Evolutionary conservation across 2,329 filamentous ascomycete species (phyloP), one percentile per base, ranked within the genome.

Genomic region (Rosellinia necatrix): DNA sequence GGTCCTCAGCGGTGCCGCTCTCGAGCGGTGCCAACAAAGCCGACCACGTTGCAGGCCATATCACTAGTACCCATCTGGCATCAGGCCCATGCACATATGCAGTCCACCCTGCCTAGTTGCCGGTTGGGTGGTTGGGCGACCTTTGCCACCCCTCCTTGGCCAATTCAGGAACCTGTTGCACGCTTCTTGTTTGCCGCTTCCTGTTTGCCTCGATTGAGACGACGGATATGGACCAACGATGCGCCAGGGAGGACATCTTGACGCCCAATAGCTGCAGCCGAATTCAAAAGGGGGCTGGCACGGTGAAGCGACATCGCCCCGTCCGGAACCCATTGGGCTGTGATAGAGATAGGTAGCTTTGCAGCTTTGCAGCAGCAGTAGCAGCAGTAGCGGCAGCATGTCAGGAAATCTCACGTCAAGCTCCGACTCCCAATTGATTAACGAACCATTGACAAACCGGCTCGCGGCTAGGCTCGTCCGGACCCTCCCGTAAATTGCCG

Each of bases 11-110:
- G 48, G 52, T 51, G 42, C 53, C 24, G 51, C 43, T 61, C 57
- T 63, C 62, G 59, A 69, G 63, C 64, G 63, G 68, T 69, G 70
- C 70, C 70, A 70, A 66, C 66, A 58, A 68, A 69, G 71, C 46
- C 64, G 71, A 67, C 70, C 72, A 74, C 72, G 72, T 73, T 72
- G 71, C 71, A 70, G 47, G 59, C 62, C 38, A 59, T 53, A n/a
- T n/a, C n/a, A 51, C 63, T 64, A 64, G 55, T 24, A 42, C 50
- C 13, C 35, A 43, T 57, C 17, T 49, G n/a, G 56, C 59, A 57
- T 54, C 63, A 57, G 62, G 59, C 59, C 63, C 64, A 66, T 66
- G 62, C 60, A 64, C 29, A 32, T 48, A 60, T 65, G 64, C 55
- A 53, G 48, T 25, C 34, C 22, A 48, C 50, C 53, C 54, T 62